A percentile compares a stretch with the other conserved stretches of the same genome.
Evolutionary conservation across 2,329 filamentous ascomycete species (phyloP).

Genomic region (Neonectria hederae): DNA sequence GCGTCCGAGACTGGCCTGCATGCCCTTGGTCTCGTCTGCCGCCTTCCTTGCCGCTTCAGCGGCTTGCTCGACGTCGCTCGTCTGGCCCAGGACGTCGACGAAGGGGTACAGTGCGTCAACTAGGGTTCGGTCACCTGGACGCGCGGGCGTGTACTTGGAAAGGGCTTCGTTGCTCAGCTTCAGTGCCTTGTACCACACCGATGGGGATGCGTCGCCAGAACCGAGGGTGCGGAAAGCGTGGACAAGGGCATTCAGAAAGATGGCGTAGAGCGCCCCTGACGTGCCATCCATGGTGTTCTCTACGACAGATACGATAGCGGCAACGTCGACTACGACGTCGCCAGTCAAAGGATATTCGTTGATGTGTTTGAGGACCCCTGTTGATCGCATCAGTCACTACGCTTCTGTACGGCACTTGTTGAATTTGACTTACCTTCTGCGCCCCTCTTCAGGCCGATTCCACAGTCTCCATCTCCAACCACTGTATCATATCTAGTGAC

Average conservation of each 20-base stretch:
- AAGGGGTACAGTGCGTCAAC: constrained; percentile 93
- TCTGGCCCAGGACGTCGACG: constrained; percentile 73
- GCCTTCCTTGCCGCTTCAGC: constrained; percentile 79
- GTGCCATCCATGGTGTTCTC: constrained; percentile 70
- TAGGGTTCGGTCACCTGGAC: constrained; percentile 87
- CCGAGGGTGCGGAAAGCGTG: constrained; percentile 63
- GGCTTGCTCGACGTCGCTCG: constrained; percentile 74
- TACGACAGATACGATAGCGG: constrained; percentile 62
- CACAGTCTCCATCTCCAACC: constrained; percentile 91
- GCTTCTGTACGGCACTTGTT: not conserved
- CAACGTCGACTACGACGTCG: constrained; percentile 63
- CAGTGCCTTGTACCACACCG: constrained; percentile 71
- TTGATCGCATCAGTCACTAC: constrained; percentile 30
- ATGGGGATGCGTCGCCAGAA: constrained; percentile 51
- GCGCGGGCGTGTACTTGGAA: constrained; percentile 86
- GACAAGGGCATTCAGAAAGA: constrained; percentile 88
- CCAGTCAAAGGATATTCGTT: constrained; percentile 55
- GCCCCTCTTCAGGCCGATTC: constrained; percentile 84
- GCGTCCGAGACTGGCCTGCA: constrained; percentile 85
- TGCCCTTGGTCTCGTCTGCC: constrained; percentile 86
- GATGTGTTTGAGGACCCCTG: constrained; percentile 64
- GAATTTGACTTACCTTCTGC: constrained; percentile 71
- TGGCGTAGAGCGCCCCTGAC: constrained; percentile 72
- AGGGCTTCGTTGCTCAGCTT: constrained; percentile 76
- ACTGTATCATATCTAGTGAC: constrained; percentile 81